Base-by-base conservation (phyloP, 108 stramenopile genomes). In the Nitzschia putrida region DNA sequence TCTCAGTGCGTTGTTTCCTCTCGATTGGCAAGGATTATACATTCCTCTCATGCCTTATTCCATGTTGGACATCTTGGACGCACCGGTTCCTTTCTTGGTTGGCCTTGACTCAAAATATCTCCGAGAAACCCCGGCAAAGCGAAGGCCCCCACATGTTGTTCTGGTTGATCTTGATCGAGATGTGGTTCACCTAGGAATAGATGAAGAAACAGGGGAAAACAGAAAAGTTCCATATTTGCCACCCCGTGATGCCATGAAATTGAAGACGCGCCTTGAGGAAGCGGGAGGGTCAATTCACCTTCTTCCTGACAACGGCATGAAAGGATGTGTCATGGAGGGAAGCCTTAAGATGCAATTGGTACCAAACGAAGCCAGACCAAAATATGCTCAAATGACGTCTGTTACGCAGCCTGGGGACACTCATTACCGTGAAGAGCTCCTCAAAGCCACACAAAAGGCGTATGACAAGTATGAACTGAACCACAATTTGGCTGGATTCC, bases 11-110 rank as follows among this genome's bases (percentile, higher is more conserved):
- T 66, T 95, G n/a, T 95, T 92, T 77, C 96, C 96, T 13, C 85
- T 96, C 57, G 80, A 83, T 53, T 97, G 92, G 93, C 89, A 88
- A 61, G 92, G 92, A 24, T 59, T 80, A 7, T 84, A 80, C 54
- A 69, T 80, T 55, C 95, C 95, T 0, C 50, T 95, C 22, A 80
- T 93, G 83, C 95, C 95, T 22, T 67, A 77, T 61, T 65, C 76
- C 42, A 87, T 96, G 92, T 53, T 80, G 60, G 92, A 93, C 47
- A 75, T 96, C 14, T 61, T 94, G 20, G 93, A 91, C 57, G 95
- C 95, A 3, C 95, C 95, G 18, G 88, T 93, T n/a, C 95, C 95
- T 1, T 93, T 91, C 68, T 61, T 96, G 3, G 83, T 96, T 14
- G 95, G 95, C 11, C 49, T 96, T 45, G 71, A 89, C 61, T 61